Evolutionary conservation across 805 yeast genomes (phyloP), one percentile per base, ranked within the genome.

Genomic region (Isabelozyma gotoi): DNA sequence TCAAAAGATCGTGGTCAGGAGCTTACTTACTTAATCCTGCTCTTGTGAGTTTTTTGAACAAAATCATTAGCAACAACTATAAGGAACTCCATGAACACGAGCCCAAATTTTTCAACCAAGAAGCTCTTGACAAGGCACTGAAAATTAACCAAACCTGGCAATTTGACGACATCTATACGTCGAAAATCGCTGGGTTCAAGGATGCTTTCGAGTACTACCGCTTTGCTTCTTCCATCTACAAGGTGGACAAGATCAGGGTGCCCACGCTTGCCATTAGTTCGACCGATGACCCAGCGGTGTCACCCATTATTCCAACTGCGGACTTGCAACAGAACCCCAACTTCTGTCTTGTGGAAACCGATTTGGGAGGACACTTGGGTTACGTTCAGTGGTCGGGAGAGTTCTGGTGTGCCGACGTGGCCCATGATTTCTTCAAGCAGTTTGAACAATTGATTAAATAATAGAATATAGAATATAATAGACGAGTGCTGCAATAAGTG

Each of bases 361-460:
- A 76, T 34, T 70, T 77, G 41, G 96, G 96, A 5, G 95, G 96
- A 1, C 96, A 88, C 62, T 73, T 88, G 42, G 94, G 88, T n/a
- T 88, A 85, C 84, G 88, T 81, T 47, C 71, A 76, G 49, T 63
- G 71, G 38, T 66, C 73, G 19, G 85, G 85, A 19, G 69, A 71
- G 34, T 77, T 89, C 53, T 88, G 96, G 96, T 50, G 70, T 43
- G 71, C 65, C 6, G 60, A 59, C 42, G 65, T 66, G 11, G 65
- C 60, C n/a, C 66, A 65, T 41, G 65, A 68, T 37, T 68, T 62
- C 45, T 59, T 68, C 36, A 57, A 50, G 44, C 43, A 54, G 36
- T 64, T 63, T 35, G 47, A 52, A 18, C 46, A 50, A 31, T 21
- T 39, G 14, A 40, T 44, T 20, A 40, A 40, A 15, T 46, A 39